Evolutionary conservation across 257 asterid species (phyloP), one percentile per base, ranked within the genome.

Genomic region (Scutellaria galericulata): DNA sequence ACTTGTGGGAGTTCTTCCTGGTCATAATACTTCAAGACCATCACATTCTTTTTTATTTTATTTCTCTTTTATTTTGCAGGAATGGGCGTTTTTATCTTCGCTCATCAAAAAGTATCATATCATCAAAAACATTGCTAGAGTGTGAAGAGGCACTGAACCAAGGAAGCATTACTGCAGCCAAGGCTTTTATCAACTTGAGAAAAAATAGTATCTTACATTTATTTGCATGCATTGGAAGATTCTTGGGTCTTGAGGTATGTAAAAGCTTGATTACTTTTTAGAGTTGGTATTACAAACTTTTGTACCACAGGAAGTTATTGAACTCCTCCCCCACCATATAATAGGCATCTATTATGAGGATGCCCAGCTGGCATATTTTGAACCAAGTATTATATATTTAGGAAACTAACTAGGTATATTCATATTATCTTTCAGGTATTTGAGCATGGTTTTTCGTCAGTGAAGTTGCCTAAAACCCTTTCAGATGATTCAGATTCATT

Each of bases 141-240:
- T 87, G 92, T 78, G 99, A 95, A 90, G 98, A 92, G 72, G 89
- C 96, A 78, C 77, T 95, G 78, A 95, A 89, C 86, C 98, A 90
- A 81, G 88, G 97, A 84, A 90, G 84, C 75, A 86, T 83, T 79
- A 83, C 90, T 40, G 90, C 99, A 48, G 88, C 85, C 58, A 88
- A 88, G 61, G 91, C 90, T 58, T 92, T 95, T 78, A 86, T 82
- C 56, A 90, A 80, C 83, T 81, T 95, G 91, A 81, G 99, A 85
- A 86, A 83, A 77, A 86, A 79, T 81, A 87, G 97, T 69, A 83
- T 95, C 81, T 82, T 92, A 72, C 96, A 90, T 81, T 82, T 95
- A 78, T 92, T 92, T 84, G 97, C 99, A 31, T 82, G 94, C 87
- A 87, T 87, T 68, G 98, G 95, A 74, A 89, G 96, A 81, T 90